Base-by-base conservation (phyloP, 306 rosid genomes). In the Malus fusca region DNA sequence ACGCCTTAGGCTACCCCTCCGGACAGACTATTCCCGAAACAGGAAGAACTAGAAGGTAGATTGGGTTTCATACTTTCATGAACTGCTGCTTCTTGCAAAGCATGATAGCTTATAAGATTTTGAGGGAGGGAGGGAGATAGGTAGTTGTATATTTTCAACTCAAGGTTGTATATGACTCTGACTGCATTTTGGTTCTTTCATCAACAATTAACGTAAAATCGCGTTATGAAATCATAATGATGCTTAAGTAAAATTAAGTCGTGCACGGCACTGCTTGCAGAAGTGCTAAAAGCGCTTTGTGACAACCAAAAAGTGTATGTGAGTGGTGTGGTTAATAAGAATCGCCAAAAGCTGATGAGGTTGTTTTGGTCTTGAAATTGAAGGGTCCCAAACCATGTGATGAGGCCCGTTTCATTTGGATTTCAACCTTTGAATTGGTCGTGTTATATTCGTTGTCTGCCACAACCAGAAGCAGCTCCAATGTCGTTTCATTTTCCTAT, bases 371-470 rank as follows among this genome's bases (percentile, higher is more conserved):
- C 21, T 71, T 8, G 52, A 48, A 31, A 75, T 5, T 37, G 52
- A 69, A 64, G 85, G 88, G 83, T 53, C 84, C 85, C 87, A 80
- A 76, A 31, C 80, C 88, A 88, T 80, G 92, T 84, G 86, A 78
- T 21, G 12, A 69, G 25, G 42, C 6, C 61, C 44, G 63, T 63
- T 73, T 61, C 61, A 23, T 33, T 31, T 10, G 60, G 62, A 8
- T 5, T 26, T 52, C 63, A 71, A 46, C 53, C 12, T 46, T 13
- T 14, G 77, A 81, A 55, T 46, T 71, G 80, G 76, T 76, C 17
- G 51, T 8, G 79, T 61, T 33, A 55, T 78, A 79, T 80, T 78
- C 77, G 15, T 31, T 83, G 84, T 83, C 86, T 71, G 84, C 84
- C 84, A 72, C 82, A 40, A 71, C 69, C 12, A 9, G 78, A 61